Evolutionary conservation across 805 yeast genomes (phyloP), one percentile per base, ranked within the genome.

Genomic region (Saturnispora galanensis): DNA sequence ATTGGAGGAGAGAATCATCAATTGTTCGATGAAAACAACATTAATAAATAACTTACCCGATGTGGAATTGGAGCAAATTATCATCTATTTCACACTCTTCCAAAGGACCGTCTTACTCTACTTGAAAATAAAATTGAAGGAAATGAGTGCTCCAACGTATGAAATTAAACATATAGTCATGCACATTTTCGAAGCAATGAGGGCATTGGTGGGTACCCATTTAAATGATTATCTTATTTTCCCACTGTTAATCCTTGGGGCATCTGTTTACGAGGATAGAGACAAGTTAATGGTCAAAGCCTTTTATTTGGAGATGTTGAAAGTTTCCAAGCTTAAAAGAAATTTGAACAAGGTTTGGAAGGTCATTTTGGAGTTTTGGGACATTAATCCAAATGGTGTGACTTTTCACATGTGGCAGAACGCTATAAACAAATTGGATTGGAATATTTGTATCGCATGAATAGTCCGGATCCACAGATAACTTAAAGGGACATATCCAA

Each of bases 361-460:
- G 10, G 41, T 56, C 10, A 45, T 56, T 8, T 50, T 52, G 39
- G 56, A 53, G 39, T 52, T 56, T 38, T 56, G 60, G 60, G 48
- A 43, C 10, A 39, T 44, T 3, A 56, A 55, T 37, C 54, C 56
- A 4, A 49, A 55, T 39, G 58, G 58, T 3, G 49, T 52, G 5
- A 42, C 52, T 17, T 53, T 45, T 31, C 45, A 47, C 16, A 47
- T 50, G 42, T 53, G 58, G 55, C 60, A 54, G 41, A 50, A 50
- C 28, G 48, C 51, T n/a, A 47, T 55, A 9, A 55, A 56, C 36
- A 46, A 47, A 41, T 41, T 56, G 11, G 56, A 56, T 28, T 52
- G 55, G 51, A 52, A 56, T 39, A 48, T 56, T 16, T 56, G 58
- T 42, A 46, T 59, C 18, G 35, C 47, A 18, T 51, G 32, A 42